Evolutionary conservation across 108 stramenopile genomes (phyloP).

Genomic region (Craspedostauros australis): DNA sequence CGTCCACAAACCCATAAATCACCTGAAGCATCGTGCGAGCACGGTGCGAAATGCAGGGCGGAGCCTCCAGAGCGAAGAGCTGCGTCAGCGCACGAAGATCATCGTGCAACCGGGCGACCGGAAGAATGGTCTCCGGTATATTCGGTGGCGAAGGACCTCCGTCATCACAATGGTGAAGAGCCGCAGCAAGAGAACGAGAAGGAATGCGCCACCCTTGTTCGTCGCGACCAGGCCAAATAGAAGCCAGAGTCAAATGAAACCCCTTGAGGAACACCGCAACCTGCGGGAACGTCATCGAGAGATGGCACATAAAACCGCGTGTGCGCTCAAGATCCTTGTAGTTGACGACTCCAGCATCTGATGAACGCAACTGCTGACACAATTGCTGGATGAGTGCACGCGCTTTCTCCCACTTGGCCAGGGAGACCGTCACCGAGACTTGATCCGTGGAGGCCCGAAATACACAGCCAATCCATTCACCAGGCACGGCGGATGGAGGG

Average conservation of each 20-base stretch:
- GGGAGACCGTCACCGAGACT: neutral
- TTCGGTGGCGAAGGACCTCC: too few species aligned
- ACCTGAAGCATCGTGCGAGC: slow-evolving; percentile 1
- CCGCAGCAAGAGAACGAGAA: neutral
- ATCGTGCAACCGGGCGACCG: slow-evolving; percentile 11
- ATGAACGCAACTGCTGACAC: neutral
- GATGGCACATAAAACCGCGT: slow-evolving; percentile 22
- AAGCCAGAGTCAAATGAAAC: slow-evolving; percentile 19
- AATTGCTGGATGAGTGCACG: neutral
- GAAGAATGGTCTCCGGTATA: too few species aligned
- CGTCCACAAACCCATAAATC: slow-evolving; percentile 43
- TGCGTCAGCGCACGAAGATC: slow-evolving; percentile 2
- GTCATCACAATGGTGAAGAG: neutral
- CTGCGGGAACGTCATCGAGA: slow-evolving; percentile 11
- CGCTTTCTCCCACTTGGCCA: slow-evolving; percentile 2
- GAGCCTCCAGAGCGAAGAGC: neutral
- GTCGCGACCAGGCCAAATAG: slow-evolving; percentile 12
- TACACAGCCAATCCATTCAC: slow-evolving; percentile 36
- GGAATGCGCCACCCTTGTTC: slow-evolving; percentile 18
- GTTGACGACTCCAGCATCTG: neutral
- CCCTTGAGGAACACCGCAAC: slow-evolving; percentile 27
- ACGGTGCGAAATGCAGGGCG: too few species aligned
- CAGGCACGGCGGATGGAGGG: slow-evolving; percentile 1
- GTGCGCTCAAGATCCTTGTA: slow-evolving; percentile 17
- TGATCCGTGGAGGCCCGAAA: slow-evolving; percentile 1